Evolutionary conservation across 768 basidiomycete species (phyloP), one percentile per base, ranked within the genome.

Genomic region (Trametes cubensis): DNA sequence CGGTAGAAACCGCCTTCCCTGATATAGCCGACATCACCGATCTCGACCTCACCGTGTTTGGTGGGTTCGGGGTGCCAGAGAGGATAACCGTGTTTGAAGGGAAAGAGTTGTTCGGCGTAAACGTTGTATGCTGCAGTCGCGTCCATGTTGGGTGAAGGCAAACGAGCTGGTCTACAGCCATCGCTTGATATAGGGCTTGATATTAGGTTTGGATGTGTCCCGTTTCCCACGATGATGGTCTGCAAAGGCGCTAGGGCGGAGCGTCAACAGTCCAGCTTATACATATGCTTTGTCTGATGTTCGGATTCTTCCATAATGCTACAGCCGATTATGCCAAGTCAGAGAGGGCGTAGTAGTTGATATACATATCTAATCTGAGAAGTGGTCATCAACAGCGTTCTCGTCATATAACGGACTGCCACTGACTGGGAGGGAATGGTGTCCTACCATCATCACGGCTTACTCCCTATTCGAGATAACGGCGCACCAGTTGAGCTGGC

Each of bases 21-120:
- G 20, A 65, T 13, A 26, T 63, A 67, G 6, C 70, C 70, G 7
- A 71, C 66, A 40, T 71, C 69, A 5, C 70, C 70, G 23, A 71
- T 60, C 23, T 60, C 59, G 8, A 64, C 52, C 23, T 65, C 63
- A 18, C 60, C 58, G 21, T 46, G 23, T 2, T 44, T 39, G 5
- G 53, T 54, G 14, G 64, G 68, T 41, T 68, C 66, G 1, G 70
- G 70, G 15, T 34, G 23, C 70, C 70, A 71, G 11, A 71, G 61
- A 5, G 70, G 60, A 21, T 48, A 52, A 13, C 70, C 70, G 21
- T 61, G 45, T 2, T 60, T 30, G 11, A 46, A 41, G n/a, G 44
- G 47, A 6, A 62, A 52, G 6, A 71, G 68, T 23, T 64, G 63
- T 14, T 49, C 6, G 7, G 65, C 63, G 30, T 68, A 65, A 44